Conservation (phyloP, 208 protist genomes). For the Wallacemonas sp. region DNA sequence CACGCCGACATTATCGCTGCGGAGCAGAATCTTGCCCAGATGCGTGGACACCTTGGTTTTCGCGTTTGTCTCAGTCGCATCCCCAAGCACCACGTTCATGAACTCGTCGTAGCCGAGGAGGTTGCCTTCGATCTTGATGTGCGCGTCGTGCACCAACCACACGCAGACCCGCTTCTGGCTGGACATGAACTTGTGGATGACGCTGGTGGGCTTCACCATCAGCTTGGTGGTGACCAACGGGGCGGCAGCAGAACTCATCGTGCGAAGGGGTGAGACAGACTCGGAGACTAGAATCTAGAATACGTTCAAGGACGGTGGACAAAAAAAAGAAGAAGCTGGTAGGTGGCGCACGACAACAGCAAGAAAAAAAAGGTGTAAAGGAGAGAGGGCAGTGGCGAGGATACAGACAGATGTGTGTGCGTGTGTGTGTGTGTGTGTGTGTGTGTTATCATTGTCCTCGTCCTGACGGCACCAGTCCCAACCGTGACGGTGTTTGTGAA, state of each 20-base stretch:
- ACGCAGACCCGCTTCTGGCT: constrained; percentile 74
- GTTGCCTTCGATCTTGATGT: constrained; percentile 78
- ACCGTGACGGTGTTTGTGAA: no score
- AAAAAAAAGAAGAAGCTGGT: constrained; percentile 7
- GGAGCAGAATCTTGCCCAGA: constrained; percentile 90
- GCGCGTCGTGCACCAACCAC: constrained; percentile 83
- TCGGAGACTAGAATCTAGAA: constrained; percentile 1
- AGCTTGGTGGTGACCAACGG: constrained; percentile 60
- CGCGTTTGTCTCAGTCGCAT: constrained; percentile 83
- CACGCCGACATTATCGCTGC: constrained; percentile 90
- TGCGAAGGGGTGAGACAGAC: background rate
- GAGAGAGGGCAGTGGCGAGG: background rate
- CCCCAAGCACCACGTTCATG: constrained; percentile 92
- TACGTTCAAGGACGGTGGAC: background rate
- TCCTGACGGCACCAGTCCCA: no score
- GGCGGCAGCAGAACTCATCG: constrained; percentile 11
- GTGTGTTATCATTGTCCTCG: background rate
- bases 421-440: constrained; percentile 2
- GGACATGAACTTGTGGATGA: constrained; percentile 78
- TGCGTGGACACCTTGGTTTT: constrained; percentile 58
- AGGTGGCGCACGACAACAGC: background rate
- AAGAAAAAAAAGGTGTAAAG: constrained; percentile 10
- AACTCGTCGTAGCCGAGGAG: constrained; percentile 93
- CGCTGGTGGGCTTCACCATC: constrained; percentile 78
- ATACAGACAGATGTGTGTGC: background rate